A percentile compares a stretch with the other conserved stretches of the same genome.
These are phyloP conservation scores for Komagataella kurtzmanii DNA, from an alignment of 805 yeast genomes.

Conservation along the genomic window DNA sequence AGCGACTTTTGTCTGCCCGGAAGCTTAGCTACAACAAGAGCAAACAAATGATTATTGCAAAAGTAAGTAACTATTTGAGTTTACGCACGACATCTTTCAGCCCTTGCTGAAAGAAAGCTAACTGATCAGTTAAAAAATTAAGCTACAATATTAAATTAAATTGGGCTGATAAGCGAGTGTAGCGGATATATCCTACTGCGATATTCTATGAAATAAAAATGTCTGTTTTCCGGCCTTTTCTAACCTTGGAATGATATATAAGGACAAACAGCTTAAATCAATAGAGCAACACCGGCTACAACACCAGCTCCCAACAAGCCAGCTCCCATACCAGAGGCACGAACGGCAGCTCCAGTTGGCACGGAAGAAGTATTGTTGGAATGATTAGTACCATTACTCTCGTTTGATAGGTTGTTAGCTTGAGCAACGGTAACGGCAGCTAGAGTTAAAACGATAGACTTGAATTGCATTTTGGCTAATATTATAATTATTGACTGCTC, in stretches of 20 bases:
- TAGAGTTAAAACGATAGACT: conserved; percentile 51
- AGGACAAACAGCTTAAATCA: conserved; percentile 15
- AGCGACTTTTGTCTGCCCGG: too few relatives aligned
- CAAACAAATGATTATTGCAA: too few relatives aligned
- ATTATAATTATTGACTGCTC: not conserved
- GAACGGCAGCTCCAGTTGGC: conserved; percentile 28
- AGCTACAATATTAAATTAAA: not conserved
- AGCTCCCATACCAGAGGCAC: conserved; percentile 41
- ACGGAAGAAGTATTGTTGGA: conserved; percentile 30
- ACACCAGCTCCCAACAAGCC: conserved; percentile 75
- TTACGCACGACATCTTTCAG: too few relatives aligned
- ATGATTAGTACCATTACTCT: conserved; percentile 24
- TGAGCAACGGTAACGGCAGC: conserved; percentile 59
- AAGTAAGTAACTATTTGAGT: too few relatives aligned
- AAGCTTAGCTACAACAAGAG: too few relatives aligned
- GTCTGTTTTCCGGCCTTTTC: not conserved
- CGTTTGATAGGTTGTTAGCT: conserved; percentile 40
- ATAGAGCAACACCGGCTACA: conserved; percentile 58
- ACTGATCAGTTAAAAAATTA: too few relatives aligned
- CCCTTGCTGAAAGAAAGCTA: too few relatives aligned
- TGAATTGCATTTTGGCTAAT: conserved; percentile 50
- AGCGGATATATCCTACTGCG: not conserved
- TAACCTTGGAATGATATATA: not conserved
- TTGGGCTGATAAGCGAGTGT: not conserved
- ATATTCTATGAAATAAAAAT: not conserved